Conservation (phyloP, 495 filamentous ascomycete genomes). For the Hapsidospora chrysogenum region DNA sequence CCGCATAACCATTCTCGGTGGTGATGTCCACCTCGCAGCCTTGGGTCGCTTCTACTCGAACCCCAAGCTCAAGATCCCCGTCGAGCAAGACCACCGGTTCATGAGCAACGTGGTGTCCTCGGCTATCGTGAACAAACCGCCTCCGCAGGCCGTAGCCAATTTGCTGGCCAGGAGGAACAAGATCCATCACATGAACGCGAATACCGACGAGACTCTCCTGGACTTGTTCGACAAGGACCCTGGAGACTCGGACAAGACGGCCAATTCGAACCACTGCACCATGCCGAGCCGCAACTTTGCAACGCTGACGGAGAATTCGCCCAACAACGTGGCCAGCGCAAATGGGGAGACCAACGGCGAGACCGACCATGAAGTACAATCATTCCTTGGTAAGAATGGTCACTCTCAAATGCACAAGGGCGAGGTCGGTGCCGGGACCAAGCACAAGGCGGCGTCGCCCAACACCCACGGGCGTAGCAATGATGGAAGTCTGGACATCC, state of each 20-base stretch:
- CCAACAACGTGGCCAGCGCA: constrained; percentile 15
- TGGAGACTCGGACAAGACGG: constrained; percentile 48
- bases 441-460: constrained; percentile 41
- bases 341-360: constrained; percentile 3
- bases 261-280: constrained; percentile 57
- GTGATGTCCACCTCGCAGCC: constrained; percentile 94
- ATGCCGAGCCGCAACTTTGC: constrained; percentile 89
- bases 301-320: constrained; percentile 54
- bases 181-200: constrained; percentile 71
- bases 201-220: constrained; percentile 82
- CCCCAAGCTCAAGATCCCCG: constrained; percentile 54
- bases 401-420: constrained; percentile 46
- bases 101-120: constrained; percentile 84
- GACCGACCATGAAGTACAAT: not conserved
- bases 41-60: constrained; percentile 92
- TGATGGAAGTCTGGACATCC: constrained; percentile 49
- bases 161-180: constrained; percentile 75
- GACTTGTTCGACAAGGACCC: constrained; percentile 74
- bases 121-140: constrained; percentile 87
- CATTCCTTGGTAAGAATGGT: constrained; percentile 33
- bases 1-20: constrained; percentile 73
- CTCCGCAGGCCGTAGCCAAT: constrained; percentile 73
- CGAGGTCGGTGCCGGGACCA: constrained; percentile 46
- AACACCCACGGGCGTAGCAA: constrained; percentile 31
- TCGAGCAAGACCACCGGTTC: constrained; percentile 80